These are phyloP conservation scores for Limonium bicolor DNA, from an alignment of 148 eudicot genomes.

Conservation along the genomic window DNA sequence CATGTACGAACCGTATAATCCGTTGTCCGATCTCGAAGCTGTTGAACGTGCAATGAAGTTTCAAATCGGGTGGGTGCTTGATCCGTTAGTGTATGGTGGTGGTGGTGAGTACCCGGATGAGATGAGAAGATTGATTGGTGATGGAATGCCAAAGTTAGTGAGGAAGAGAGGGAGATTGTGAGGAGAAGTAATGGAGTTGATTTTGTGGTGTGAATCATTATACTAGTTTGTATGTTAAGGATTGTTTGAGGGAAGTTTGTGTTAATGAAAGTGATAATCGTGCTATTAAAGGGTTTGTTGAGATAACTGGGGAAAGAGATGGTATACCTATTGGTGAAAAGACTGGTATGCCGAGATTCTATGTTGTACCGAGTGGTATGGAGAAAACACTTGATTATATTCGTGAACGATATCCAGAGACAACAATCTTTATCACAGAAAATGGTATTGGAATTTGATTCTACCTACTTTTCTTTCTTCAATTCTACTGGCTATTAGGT, in stretches of 20 bases:
- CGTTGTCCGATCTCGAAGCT: no score
- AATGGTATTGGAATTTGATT: slow-evolving; percentile 63
- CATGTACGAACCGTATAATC: slow-evolving; percentile 36
- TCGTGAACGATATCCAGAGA: slow-evolving; percentile 31
- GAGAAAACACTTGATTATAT: slow-evolving; percentile 31
- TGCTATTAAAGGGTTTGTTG: slow-evolving; percentile 38
- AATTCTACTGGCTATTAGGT: not conserved
- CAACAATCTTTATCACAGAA: slow-evolving; percentile 46
- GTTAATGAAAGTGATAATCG: slow-evolving; percentile 11
- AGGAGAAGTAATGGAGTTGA: slow-evolving; percentile 55
- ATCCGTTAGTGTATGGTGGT: slow-evolving; percentile 72
- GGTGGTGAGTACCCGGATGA: slow-evolving; percentile 71
- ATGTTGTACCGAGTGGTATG: slow-evolving; percentile 61
- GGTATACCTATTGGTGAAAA: slow-evolving; percentile 57
- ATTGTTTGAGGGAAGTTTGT: slow-evolving; percentile 38
- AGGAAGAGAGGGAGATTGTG: slow-evolving; percentile 24
- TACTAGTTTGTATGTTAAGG: slow-evolving; percentile 41
- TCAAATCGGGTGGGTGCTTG: slow-evolving; percentile 28
- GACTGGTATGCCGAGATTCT: slow-evolving; percentile 31
- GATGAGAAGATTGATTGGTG: slow-evolving; percentile 37
- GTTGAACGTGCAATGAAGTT: no score
- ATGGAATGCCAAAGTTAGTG: slow-evolving; percentile 40
- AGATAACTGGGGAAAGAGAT: slow-evolving; percentile 17
- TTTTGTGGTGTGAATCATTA: slow-evolving; percentile 87
- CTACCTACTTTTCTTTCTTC: not conserved